A percentile compares a stretch with the other conserved stretches of the same genome.
Conservation (phyloP, 441 rosid genomes). For the Biscutella laevigata region DNA sequence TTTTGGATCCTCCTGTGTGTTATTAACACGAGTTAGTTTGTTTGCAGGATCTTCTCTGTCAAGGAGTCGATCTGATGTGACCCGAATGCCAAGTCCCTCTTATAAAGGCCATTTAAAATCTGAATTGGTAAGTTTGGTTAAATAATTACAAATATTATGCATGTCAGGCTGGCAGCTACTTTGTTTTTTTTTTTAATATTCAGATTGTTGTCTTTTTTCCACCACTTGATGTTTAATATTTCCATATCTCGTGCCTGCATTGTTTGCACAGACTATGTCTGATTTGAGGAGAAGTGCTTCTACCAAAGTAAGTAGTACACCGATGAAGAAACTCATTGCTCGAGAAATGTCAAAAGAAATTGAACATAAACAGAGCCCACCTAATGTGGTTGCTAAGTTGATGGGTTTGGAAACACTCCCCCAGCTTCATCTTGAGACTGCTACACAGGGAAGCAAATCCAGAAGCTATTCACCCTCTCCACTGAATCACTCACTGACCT, state of each 20-base stretch:
- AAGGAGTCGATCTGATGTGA: conserved; percentile 59
- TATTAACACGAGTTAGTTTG: conserved; percentile 30
- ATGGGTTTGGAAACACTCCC: conserved; percentile 95
- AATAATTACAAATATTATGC: neutral
- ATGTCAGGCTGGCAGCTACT: no score
- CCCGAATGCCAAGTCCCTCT: conserved; percentile 39
- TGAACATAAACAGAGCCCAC: conserved; percentile 42
- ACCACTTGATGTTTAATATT: conserved; percentile 18
- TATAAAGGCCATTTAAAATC: conserved; percentile 52
- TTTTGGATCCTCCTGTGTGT: conserved; percentile 13
- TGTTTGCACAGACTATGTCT: conserved; percentile 44
- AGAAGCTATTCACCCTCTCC: conserved; percentile 39
- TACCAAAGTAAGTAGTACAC: conserved; percentile 45
- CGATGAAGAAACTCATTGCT: conserved; percentile 78
- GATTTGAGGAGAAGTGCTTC: conserved; percentile 64
- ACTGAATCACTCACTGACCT: conserved; percentile 38
- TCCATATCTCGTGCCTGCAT: conserved; percentile 13
- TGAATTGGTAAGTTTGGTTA: conserved; percentile 42
- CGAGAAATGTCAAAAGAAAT: conserved; percentile 79
- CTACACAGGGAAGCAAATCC: conserved; percentile 43
- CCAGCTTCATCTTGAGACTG: conserved; percentile 34
- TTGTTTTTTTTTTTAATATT: neutral
- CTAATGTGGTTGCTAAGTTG: conserved; percentile 87
- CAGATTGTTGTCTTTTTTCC: conserved; percentile 3
- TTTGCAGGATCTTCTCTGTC: conserved; percentile 60